Conservation (phyloP, 2,329 filamentous ascomycete species). For the Chrysoporthe puriensis region DNA sequence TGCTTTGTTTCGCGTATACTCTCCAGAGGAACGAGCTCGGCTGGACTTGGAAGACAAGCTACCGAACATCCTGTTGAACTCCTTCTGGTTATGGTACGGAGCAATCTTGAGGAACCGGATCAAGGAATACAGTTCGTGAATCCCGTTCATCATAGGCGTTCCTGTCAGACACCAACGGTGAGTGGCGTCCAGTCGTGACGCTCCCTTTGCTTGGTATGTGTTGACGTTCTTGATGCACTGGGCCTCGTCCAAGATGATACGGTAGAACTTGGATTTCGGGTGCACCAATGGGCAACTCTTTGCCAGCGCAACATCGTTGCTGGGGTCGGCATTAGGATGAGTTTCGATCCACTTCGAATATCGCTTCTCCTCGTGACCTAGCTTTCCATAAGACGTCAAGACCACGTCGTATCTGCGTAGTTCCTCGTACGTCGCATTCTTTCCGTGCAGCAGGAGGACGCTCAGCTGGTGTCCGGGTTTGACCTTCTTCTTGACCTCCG, state of each 20-base stretch:
- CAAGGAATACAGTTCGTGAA: conserved; percentile 77
- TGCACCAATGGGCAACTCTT: conserved; percentile 63
- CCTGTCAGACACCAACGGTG: conserved; percentile 78
- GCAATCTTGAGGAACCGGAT: conserved; percentile 76
- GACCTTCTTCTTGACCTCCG: conserved; percentile 75
- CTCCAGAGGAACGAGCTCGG: conserved; percentile 39
- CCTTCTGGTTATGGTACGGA: conserved; percentile 69
- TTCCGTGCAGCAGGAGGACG: conserved; percentile 73
- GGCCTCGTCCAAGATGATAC: conserved; percentile 77
- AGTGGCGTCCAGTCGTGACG: conserved; percentile 58
- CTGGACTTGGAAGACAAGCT: conserved; percentile 30
- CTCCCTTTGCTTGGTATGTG: conserved; percentile 64
- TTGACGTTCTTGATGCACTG: conserved; percentile 79
- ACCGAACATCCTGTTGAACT: conserved; percentile 61
- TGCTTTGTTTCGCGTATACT: conserved; percentile 59
- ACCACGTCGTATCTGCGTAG: conserved; percentile 73
- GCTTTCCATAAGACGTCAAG: conserved; percentile 76
- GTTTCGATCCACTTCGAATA: conserved; percentile 57
- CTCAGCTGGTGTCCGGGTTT: conserved; percentile 61
- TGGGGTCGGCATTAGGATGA: conserved; percentile 44
- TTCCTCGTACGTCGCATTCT: conserved; percentile 61
- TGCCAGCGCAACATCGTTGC: conserved; percentile 40
- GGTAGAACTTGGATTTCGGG: conserved; percentile 62
- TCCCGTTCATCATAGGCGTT: conserved; percentile 87
- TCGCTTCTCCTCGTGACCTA: conserved; percentile 69